Evolutionary conservation across 164 flowering plant genomes (phyloP), one percentile per base, ranked within the genome.

Genomic region (Vitis cinerea): DNA sequence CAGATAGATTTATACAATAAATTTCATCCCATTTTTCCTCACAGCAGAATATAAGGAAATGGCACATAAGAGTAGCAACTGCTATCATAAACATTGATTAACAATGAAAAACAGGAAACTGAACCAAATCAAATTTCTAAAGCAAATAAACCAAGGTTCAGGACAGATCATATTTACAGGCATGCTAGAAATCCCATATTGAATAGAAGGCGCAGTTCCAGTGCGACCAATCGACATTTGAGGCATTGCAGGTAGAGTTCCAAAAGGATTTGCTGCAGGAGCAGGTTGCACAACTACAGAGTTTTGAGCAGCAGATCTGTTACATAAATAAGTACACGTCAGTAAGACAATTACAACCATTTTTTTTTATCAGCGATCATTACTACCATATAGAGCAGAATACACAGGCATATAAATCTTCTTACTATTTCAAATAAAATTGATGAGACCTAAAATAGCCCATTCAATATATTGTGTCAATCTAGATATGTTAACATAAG

Each of bases 131-230:
- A n/a, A 50, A 60, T 11, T 58, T 60, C 58, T 48, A 63, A n/a
- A 23, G 30, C 3, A 64, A 27, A 55, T 15, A 60, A 23, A 59
- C 16, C 51, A 69, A n/a, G 48, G 23, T 8, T 64, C 50, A 72
- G 47, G 2, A 10, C 4, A 49, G 48, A 29, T 23, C 11, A 74
- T 50, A 59, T 79, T 80, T 82, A 93, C 93, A 64, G 98, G 98
- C 83, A 93, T 80, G 79, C 84, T 89, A 59, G 97, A 93, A 71
- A 93, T 93, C 68, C 98, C 98, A 87, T 93, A 93, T 75, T 90
- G 97, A 72, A 93, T 71, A 49, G 96, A 85, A n/a, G 96, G 83
- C 44, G 89, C 70, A 59, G 87, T 81, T 66, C 94, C 98, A 27
- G 83, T 63, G 37, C 80, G 91, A 64, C 90, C 90, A 78, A 93